Percentiles rank a stretch among this genome's conserved stretches.
phyloP scores from a whole-genome alignment of 495 filamentous ascomycete genomes.

The Trichoderma gamsii region DNA sequence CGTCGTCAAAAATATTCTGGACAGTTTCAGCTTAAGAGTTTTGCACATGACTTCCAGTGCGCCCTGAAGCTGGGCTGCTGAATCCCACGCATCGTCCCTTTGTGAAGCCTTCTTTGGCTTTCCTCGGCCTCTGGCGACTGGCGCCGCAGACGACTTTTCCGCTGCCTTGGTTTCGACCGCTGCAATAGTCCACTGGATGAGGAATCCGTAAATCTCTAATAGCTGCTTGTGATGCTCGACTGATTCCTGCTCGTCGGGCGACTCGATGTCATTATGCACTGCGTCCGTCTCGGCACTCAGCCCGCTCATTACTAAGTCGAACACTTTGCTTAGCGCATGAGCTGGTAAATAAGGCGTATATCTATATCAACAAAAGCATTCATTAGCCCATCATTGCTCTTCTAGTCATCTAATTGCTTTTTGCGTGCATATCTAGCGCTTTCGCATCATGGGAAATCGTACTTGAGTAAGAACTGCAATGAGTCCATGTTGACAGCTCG shows the following conservation, averaged over 20 bases:
- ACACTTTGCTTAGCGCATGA: constrained; percentile 80
- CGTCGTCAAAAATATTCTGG: constrained; percentile 88
- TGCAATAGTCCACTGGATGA: constrained; percentile 90
- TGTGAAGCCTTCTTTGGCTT: constrained; percentile 62
- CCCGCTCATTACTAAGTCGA: constrained; percentile 88
- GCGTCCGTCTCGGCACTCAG: constrained; percentile 88
- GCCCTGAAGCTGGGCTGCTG: constrained; percentile 74
- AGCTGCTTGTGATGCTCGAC: constrained; percentile 80
- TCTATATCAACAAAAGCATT: constrained; percentile 45
- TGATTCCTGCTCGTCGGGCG: constrained; percentile 76
- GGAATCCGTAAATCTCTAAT: constrained; percentile 89
- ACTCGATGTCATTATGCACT: constrained; percentile 78
- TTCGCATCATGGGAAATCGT: constrained; percentile 40
- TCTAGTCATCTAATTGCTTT: neutral
- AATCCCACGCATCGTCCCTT: constrained; percentile 83
- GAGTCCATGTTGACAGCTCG: constrained; percentile 79
- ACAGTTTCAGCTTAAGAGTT: constrained; percentile 84
- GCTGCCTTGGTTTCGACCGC: constrained; percentile 89
- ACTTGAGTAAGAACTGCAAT: constrained; percentile 94
- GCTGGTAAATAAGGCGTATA: constrained; percentile 74
- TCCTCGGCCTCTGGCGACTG: constrained; percentile 62
- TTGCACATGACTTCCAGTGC: constrained; percentile 94
- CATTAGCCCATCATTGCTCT: neutral
- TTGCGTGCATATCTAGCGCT: neutral
- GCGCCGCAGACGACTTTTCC: constrained; percentile 71